Evolutionary conservation across 768 basidiomycete species (phyloP).

Genomic region (Kwoniella heveanensis): DNA sequence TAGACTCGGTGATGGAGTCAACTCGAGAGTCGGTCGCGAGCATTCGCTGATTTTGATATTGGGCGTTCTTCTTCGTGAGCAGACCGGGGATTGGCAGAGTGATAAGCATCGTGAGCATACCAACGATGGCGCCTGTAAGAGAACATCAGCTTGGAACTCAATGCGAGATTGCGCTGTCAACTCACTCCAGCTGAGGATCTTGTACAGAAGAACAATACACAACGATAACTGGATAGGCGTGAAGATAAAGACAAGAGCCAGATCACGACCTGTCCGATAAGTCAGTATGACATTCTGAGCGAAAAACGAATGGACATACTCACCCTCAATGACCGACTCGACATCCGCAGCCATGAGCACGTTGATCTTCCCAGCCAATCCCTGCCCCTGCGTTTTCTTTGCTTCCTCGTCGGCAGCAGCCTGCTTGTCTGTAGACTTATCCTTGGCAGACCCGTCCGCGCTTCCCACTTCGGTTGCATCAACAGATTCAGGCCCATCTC

Average conservation of each 20-base stretch:
- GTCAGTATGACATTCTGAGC: not conserved
- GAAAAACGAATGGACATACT: not conserved
- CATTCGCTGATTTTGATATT: slow-evolving; percentile 62
- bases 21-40: slow-evolving; percentile 66
- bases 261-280: slow-evolving; percentile 47
- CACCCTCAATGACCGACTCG: slow-evolving; percentile 56
- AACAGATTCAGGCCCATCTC: slow-evolving; percentile 3
- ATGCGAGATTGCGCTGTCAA: not conserved
- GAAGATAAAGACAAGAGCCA: slow-evolving; percentile 56
- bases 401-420: slow-evolving; percentile 41
- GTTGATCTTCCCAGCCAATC: slow-evolving; percentile 72
- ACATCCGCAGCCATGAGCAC: slow-evolving; percentile 73
- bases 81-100: slow-evolving; percentile 65
- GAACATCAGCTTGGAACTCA: not conserved
- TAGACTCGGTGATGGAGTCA: slow-evolving; percentile 64
- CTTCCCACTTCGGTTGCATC: slow-evolving; percentile 29
- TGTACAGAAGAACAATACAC: slow-evolving; percentile 59
- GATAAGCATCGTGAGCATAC: slow-evolving; percentile 62
- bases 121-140: slow-evolving; percentile 62
- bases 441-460: slow-evolving; percentile 23
- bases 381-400: slow-evolving; percentile 38
- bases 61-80: slow-evolving; percentile 61
- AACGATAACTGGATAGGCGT: slow-evolving; percentile 59
- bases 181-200: slow-evolving; percentile 63
- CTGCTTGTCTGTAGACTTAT: slow-evolving; percentile 26